phyloP scores from a whole-genome alignment of 768 basidiomycete genomes.

The Flagelloscypha sp. region DNA sequence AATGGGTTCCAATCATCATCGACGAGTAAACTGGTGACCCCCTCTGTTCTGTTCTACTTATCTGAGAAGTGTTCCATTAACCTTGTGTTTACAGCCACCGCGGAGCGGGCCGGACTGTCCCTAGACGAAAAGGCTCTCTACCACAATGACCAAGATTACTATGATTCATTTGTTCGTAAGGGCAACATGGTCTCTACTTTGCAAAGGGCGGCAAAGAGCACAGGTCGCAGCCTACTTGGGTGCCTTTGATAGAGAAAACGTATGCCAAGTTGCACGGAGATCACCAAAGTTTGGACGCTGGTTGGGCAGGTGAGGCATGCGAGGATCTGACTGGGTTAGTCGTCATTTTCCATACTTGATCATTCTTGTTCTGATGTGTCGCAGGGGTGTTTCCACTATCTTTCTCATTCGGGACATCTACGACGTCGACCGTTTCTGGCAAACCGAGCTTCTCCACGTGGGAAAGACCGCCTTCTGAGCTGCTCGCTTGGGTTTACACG shows the following conservation, averaged over 20 bases:
- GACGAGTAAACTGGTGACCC: slow-evolving; percentile 38
- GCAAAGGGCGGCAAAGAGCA: slow-evolving; percentile 37
- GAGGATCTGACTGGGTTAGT: slow-evolving; percentile 50
- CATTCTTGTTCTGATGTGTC: too few species aligned
- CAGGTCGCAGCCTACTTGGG: slow-evolving; percentile 55
- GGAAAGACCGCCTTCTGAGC: slow-evolving; percentile 43
- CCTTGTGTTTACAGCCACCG: slow-evolving; percentile 39
- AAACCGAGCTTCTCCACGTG: slow-evolving; percentile 30
- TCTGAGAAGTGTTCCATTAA: slow-evolving; percentile 20
- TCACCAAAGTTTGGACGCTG: slow-evolving; percentile 24
- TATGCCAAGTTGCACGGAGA: slow-evolving; percentile 49
- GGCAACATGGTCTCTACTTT: slow-evolving; percentile 42
- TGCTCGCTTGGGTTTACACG: slow-evolving; percentile 42
- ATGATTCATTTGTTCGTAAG: slow-evolving; percentile 35
- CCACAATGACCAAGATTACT: slow-evolving; percentile 40
- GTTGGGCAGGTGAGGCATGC: slow-evolving; percentile 39
- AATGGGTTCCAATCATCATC: slow-evolving; percentile 46
- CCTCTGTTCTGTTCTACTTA: neutral
- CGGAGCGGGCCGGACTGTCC: slow-evolving; percentile 43
- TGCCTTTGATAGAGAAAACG: slow-evolving; percentile 50
- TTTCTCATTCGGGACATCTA: slow-evolving; percentile 37
- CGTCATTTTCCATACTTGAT: too few species aligned
- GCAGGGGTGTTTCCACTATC: too few species aligned
- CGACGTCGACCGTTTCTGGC: slow-evolving; percentile 41
- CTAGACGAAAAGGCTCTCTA: slow-evolving; percentile 33